Base-by-base conservation (phyloP, 1,284 basidiomycete genomes). In the Heliocybe sulcata region DNA sequence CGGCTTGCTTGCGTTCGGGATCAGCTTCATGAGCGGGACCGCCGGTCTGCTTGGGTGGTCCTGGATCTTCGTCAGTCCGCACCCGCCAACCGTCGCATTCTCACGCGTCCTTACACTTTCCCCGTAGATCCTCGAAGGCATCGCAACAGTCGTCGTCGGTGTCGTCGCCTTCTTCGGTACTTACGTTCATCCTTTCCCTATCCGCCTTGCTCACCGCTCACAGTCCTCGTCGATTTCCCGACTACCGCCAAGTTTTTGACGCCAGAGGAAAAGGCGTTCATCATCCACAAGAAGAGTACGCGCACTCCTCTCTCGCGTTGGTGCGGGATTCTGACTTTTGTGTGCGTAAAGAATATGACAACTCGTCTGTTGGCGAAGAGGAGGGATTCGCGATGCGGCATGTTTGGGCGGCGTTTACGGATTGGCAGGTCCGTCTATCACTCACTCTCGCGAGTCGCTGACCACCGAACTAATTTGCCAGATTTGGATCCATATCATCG, bases 361-460 rank as follows among this genome's bases (percentile, higher is more conserved):
- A 81, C 58, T 84, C 82, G 0, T 76, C 76, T 1, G 83, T 84
- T 0, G 83, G 82, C 1, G 85, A 87, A 62, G 83, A 83, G 56
- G 83, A 87, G 55, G 69, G 73, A 35, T 85, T 85, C 58, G 72
- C 75, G 14, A 56, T 72, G 54, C 69, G 77, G 2, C 81, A 87
- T 62, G 61, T 88, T 27, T 67, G 70, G 64, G 71, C 77, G 20
- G 82, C 82, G 0, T 60, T 87, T 25, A 62, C 61, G 0, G 85
- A 87, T 61, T 89, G 86, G 86, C 85, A 90, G 68, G 72, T 82
- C 12, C n/a, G 58, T 20, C 50, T 8, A 19, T 49, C 3, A 14
- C n/a, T 16, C 47, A n/a, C n/a, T n/a, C n/a, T n/a, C n/a, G n/a
- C n/a, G n/a, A n/a, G n/a, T n/a, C n/a, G n/a, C n/a, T n/a, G n/a